Conservation (phyloP, 371 early-diverging fungal species). For the Mortierella sp. region DNA sequence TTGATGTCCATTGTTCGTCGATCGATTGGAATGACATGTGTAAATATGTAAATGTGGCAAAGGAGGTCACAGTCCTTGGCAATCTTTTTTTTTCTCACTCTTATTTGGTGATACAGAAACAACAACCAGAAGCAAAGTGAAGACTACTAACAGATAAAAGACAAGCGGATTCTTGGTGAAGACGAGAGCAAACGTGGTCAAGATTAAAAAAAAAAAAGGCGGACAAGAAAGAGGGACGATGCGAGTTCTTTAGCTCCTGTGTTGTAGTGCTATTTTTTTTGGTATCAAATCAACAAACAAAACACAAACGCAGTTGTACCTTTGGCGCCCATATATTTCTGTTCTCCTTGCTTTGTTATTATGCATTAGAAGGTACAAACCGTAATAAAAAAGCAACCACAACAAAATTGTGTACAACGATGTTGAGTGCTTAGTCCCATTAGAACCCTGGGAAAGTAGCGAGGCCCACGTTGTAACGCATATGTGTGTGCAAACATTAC, state of each 20-base stretch:
- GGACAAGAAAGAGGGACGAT: neutral
- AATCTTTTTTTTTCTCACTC: neutral
- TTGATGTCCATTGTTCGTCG: neutral
- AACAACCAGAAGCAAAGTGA: neutral
- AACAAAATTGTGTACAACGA: constrained; percentile 1
- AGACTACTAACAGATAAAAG: neutral
- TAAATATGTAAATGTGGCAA: constrained; percentile 9
- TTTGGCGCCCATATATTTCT: neutral
- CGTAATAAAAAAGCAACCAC: neutral
- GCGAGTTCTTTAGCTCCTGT: neutral
- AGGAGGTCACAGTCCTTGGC: neutral
- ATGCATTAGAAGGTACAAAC: neutral
- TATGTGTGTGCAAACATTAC: neutral
- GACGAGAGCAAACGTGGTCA: constrained; percentile 15
- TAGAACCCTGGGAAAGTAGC: constrained; percentile 15
- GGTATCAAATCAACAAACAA: neutral
- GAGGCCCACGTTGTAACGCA: neutral
- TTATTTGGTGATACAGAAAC: neutral
- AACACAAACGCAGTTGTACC: neutral
- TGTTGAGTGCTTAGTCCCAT: neutral
- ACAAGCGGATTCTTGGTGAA: neutral
- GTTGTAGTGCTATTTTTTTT: neutral
- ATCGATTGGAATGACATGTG: neutral
- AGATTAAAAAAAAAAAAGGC: neutral
- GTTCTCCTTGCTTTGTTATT: neutral